These are phyloP conservation scores for Sonneratia alba DNA, from an alignment of 345 rosid genomes.

Conservation along the genomic window DNA sequence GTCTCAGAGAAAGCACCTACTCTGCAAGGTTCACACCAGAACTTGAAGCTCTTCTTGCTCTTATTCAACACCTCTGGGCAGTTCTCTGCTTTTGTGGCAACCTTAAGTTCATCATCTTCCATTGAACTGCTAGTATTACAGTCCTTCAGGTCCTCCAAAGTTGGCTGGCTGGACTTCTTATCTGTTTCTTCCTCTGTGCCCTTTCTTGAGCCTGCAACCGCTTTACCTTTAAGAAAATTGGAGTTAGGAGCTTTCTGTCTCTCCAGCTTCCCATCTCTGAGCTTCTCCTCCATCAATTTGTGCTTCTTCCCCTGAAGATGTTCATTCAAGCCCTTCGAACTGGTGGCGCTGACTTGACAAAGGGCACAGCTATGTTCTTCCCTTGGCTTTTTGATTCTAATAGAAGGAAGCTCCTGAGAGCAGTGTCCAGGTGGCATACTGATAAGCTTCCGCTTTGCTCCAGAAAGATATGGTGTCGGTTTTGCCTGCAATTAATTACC, in stretches of 20 bases:
- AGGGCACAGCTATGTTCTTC: slow-evolving; percentile 45
- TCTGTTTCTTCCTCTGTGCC: background rate
- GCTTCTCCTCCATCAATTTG: slow-evolving; percentile 23
- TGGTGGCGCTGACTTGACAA: slow-evolving; percentile 30
- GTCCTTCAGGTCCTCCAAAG: background rate
- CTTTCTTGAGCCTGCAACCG: background rate
- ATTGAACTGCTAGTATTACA: background rate
- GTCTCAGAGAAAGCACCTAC: slow-evolving; percentile 19
- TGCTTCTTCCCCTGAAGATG: slow-evolving; percentile 39
- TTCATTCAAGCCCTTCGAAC: slow-evolving; percentile 29
- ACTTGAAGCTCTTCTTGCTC: slow-evolving; percentile 13
- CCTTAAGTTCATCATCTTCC: background rate
- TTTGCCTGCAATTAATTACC: slow-evolving; percentile 36
- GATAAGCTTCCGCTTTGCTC: slow-evolving; percentile 33
- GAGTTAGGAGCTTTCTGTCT: slow-evolving; percentile 10
- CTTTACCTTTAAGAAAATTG: slow-evolving; percentile 6
- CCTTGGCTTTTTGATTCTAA: slow-evolving; percentile 21
- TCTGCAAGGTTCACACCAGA: slow-evolving; percentile 50
- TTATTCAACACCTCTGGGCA: background rate
- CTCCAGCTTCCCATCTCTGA: slow-evolving; percentile 13
- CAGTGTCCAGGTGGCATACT: slow-evolving; percentile 12
- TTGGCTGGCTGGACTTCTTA: background rate
- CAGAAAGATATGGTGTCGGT: slow-evolving; percentile 27
- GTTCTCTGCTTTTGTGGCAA: slow-evolving; percentile 3
- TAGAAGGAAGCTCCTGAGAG: slow-evolving; percentile 9